Percentiles rank a stretch among this genome's conserved stretches.
Conservation (phyloP, 805 yeast genomes). For the Lachancea sp. region DNA sequence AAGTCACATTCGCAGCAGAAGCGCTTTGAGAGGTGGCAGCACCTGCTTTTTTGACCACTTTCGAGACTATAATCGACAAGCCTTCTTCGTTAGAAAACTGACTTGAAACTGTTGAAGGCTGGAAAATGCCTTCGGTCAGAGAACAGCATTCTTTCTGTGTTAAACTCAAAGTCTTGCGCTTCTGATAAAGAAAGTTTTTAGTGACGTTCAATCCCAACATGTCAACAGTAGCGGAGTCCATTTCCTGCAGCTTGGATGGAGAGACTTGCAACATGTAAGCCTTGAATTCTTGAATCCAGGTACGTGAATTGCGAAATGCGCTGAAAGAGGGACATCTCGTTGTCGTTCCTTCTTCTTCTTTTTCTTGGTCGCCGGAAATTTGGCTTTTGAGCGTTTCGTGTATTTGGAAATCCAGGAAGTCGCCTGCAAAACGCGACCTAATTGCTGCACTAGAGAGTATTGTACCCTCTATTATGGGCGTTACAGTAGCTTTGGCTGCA, state of each 20-base stretch:
- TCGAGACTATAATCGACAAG: conserved; percentile 23
- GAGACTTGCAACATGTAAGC: conserved; percentile 25
- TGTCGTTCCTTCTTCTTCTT: too few relatives aligned
- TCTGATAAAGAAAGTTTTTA: conserved; percentile 19
- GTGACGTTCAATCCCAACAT: conserved; percentile 9
- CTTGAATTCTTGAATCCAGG: conserved; percentile 31
- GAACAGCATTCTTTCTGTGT: conserved; percentile 23
- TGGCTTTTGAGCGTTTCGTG: conserved; percentile 39
- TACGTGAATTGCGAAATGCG: conserved; percentile 23
- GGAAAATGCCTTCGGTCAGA: conserved; percentile 26
- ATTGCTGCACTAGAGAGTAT: conserved; percentile 58
- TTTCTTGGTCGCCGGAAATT: background rate
- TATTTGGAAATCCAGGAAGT: conserved; percentile 65
- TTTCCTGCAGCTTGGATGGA: conserved; percentile 10
- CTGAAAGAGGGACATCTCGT: conserved; percentile 4
- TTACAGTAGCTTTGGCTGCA: conserved; percentile 57
- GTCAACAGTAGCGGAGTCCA: conserved; percentile 9
- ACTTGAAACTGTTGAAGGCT: conserved; percentile 20
- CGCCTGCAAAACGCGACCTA: conserved; percentile 77
- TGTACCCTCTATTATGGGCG: conserved; percentile 73
- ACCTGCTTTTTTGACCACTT: conserved; percentile 25
- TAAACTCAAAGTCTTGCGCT: conserved; percentile 18
- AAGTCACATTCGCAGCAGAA: conserved; percentile 11
- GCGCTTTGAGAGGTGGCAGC: conserved; percentile 20
- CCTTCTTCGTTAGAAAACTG: conserved; percentile 22